Evolutionary conservation across 2,329 filamentous ascomycete species (phyloP).

Genomic region (Talaromyces sp.): DNA sequence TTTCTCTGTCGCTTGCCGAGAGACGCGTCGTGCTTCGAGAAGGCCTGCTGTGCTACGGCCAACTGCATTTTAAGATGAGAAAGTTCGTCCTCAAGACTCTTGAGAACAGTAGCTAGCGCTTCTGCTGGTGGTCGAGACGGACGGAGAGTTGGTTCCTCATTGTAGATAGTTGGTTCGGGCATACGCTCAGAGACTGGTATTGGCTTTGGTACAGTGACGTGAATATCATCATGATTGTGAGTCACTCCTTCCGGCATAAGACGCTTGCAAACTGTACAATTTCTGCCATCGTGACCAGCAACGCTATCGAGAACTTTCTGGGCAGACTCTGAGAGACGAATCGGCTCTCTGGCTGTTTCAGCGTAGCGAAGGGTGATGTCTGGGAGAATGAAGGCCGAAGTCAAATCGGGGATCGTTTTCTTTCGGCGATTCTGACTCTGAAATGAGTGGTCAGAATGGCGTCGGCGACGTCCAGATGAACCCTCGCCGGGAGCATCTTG

Average conservation of each 20-base stretch:
- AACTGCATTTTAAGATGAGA: conserved; percentile 70
- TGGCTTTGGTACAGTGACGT: conserved; percentile 46
- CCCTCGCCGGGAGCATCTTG: conserved; percentile 28
- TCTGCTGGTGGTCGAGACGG: conserved; percentile 64
- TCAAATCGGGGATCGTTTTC: conserved; percentile 53
- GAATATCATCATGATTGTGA: conserved; percentile 28
- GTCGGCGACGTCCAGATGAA: conserved; percentile 31
- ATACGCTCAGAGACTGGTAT: conserved; percentile 51
- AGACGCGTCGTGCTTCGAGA: conserved; percentile 64
- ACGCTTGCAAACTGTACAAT: conserved; percentile 57
- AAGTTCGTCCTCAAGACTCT: conserved; percentile 75
- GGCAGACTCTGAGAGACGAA: conserved; percentile 36
- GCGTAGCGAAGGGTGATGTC: conserved; percentile 55
- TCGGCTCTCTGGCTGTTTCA: conserved; percentile 28
- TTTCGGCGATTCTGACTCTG: conserved; percentile 50
- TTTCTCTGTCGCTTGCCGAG: conserved; percentile 64
- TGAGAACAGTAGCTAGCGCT: conserved; percentile 78
- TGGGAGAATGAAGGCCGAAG: conserved; percentile 62
- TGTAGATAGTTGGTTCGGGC: conserved; percentile 41
- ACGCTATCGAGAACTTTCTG: conserved; percentile 41
- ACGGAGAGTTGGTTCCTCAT: conserved; percentile 58
- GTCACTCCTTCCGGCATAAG: conserved; percentile 33
- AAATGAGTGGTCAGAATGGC: conserved; percentile 46
- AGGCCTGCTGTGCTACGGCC: conserved; percentile 57
- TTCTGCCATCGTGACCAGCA: conserved; percentile 50